phyloP scores from a whole-genome alignment of 139 green algal species.

The Pleodorina starrii region DNA sequence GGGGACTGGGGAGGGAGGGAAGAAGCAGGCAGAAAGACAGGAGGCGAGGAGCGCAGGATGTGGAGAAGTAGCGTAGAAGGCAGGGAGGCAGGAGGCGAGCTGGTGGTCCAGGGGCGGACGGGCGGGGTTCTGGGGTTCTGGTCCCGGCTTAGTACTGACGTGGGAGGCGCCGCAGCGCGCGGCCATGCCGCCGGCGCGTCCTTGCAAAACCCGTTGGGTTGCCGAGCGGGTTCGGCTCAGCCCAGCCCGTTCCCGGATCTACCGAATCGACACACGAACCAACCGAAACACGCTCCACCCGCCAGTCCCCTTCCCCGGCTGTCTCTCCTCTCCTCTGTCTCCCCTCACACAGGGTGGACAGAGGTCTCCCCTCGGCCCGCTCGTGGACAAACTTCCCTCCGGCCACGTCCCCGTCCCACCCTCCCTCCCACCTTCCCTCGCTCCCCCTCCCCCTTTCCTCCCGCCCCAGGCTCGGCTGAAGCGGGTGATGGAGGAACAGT shows the following conservation, averaged over 20 bases:
- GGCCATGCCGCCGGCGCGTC: too few species aligned
- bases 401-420: too few species aligned
- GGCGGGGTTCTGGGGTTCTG: background rate
- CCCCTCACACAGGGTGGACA: background rate
- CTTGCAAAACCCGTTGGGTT: too few species aligned
- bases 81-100: background rate
- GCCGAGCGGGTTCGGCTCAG: too few species aligned
- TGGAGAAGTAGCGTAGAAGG: background rate
- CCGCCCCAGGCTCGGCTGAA: slow-evolving; percentile 61
- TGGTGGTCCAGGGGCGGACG: background rate
- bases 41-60: background rate
- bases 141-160: too few species aligned
- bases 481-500: slow-evolving; percentile 67
- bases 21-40: background rate
- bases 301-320: too few species aligned
- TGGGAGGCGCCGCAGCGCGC: too few species aligned
- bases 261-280: too few species aligned
- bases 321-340: too few species aligned
- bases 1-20: background rate
- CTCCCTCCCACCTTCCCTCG: too few species aligned
- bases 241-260: too few species aligned
- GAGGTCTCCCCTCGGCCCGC: too few species aligned
- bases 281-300: background rate
- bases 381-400: background rate
- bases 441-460: background rate